Conservation (phyloP, 441 rosid genomes). For the Brassica hybrid region DNA sequence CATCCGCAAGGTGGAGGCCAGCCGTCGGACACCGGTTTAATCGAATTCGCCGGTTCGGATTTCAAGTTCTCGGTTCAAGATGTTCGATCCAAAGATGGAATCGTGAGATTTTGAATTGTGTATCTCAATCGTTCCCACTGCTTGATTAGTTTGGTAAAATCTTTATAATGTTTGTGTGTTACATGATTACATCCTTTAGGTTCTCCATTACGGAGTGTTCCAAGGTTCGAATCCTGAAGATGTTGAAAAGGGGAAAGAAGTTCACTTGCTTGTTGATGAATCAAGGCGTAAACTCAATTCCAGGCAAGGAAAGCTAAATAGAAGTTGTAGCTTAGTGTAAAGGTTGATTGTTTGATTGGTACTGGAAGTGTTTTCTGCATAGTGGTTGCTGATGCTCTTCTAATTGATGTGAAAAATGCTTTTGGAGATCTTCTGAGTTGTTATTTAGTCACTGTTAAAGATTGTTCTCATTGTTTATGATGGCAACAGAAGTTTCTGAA, state of each 20-base stretch:
- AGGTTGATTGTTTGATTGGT: constrained; percentile 14
- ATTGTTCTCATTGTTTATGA: no score
- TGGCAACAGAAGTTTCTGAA: no score
- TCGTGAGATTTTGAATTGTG: constrained; percentile 38
- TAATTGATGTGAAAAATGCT: not conserved
- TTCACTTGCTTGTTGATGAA: no score
- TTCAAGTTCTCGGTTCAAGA: constrained; percentile 66
- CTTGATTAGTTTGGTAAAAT: no score
- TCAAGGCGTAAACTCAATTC: no score
- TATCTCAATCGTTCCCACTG: not conserved
- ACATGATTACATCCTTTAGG: no score
- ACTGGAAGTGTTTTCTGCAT: not conserved
- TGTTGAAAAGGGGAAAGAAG: no score
- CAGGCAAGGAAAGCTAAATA: not conserved
- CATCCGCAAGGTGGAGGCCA: constrained; percentile 98
- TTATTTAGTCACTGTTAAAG: not conserved
- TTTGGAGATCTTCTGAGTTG: not conserved
- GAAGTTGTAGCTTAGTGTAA: not conserved
- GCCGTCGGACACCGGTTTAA: constrained; percentile 74
- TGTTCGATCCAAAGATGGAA: constrained; percentile 81
- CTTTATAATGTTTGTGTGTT: not conserved
- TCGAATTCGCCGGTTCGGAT: constrained; percentile 42
- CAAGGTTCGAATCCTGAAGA: no score
- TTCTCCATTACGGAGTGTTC: no score
- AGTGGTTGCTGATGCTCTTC: not conserved